phyloP scores from a whole-genome alignment of 352 stramenopile species.

The Bremia lactucae region DNA sequence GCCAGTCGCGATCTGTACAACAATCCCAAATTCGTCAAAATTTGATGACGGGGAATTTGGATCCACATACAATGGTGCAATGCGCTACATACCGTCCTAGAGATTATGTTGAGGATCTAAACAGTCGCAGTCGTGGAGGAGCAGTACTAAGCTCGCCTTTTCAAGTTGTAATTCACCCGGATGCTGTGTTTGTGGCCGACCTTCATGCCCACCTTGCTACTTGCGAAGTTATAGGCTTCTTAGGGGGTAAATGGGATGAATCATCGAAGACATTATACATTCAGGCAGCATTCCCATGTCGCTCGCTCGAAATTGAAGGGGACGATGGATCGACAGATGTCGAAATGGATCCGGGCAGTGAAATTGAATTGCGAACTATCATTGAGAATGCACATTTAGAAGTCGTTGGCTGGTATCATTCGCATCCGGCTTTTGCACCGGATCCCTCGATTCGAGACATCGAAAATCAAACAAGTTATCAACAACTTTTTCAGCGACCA shows the following conservation, averaged over 20 bases:
- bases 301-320: conserved; percentile 79
- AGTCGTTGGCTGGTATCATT: conserved; percentile 94
- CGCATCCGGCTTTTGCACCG: conserved; percentile 87
- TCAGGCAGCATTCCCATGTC: conserved; percentile 89
- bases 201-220: conserved; percentile 88
- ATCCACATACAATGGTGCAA: conserved; percentile 83
- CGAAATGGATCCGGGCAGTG: conserved; percentile 89
- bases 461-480: conserved; percentile 90
- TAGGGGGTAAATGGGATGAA: conserved; percentile 86
- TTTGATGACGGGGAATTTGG: conserved; percentile 54
- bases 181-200: conserved; percentile 86
- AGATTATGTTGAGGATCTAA: conserved; percentile 23
- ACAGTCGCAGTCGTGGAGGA: conserved; percentile 34
- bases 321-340: conserved; percentile 89
- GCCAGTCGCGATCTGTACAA: conserved; percentile 55
- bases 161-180: conserved; percentile 79
- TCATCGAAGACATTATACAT: conserved; percentile 81
- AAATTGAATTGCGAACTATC: conserved; percentile 86
- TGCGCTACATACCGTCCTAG: conserved; percentile 54
- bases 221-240: conserved; percentile 91
- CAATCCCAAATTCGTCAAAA: conserved; percentile 76
- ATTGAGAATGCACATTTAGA: conserved; percentile 84
- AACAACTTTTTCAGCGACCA: conserved; percentile 78
- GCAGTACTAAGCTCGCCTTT: conserved; percentile 68
- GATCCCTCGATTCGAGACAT: conserved; percentile 90